A percentile compares a stretch with the other conserved stretches of the same genome.
These are phyloP conservation scores for Beauveria asiatica DNA, from an alignment of 2,329 filamentous ascomycete species.

Conservation along the genomic window DNA sequence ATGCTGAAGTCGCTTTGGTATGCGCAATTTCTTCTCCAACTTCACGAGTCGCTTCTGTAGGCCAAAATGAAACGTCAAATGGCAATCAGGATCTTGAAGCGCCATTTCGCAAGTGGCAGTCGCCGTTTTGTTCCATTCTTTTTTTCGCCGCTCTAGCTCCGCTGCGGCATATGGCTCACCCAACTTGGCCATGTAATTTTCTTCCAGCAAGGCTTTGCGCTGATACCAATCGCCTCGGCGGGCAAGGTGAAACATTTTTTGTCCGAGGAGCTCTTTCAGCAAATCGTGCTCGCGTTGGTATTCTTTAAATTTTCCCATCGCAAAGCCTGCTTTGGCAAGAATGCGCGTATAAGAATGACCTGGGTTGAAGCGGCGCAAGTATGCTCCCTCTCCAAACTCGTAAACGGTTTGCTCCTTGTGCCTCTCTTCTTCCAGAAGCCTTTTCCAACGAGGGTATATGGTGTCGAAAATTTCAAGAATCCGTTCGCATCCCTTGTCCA, in stretches of 20 bases:
- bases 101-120: slow-evolving; percentile 76
- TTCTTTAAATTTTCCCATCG: slow-evolving; percentile 74
- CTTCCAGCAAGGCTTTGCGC: slow-evolving; percentile 85
- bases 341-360: slow-evolving; percentile 92
- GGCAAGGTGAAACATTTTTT: slow-evolving; percentile 77
- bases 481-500: slow-evolving; percentile 54
- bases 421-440: slow-evolving; percentile 63
- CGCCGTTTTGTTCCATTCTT: slow-evolving; percentile 72
- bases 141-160: slow-evolving; percentile 53
- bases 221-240: slow-evolving; percentile 91
- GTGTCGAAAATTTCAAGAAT: slow-evolving; percentile 65
- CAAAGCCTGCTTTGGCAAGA: slow-evolving; percentile 74
- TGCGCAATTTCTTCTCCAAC: slow-evolving; percentile 73
- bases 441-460: slow-evolving; percentile 74
- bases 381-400: slow-evolving; percentile 76
- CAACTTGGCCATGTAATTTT: slow-evolving; percentile 79
- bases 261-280: slow-evolving; percentile 64
- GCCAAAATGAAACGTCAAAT: slow-evolving; percentile 89
- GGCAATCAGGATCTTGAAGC: slow-evolving; percentile 79
- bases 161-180: slow-evolving; percentile 31
- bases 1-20: slow-evolving; percentile 80
- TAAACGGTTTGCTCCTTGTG: slow-evolving; percentile 70
- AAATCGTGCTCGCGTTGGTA: slow-evolving; percentile 69
- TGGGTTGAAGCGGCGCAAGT: slow-evolving; percentile 80
- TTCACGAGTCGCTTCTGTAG: slow-evolving; percentile 90